Percentiles rank a stretch among this genome's conserved stretches.
Conservation (phyloP, 768 basidiomycete species). For the Calocybe indica region DNA sequence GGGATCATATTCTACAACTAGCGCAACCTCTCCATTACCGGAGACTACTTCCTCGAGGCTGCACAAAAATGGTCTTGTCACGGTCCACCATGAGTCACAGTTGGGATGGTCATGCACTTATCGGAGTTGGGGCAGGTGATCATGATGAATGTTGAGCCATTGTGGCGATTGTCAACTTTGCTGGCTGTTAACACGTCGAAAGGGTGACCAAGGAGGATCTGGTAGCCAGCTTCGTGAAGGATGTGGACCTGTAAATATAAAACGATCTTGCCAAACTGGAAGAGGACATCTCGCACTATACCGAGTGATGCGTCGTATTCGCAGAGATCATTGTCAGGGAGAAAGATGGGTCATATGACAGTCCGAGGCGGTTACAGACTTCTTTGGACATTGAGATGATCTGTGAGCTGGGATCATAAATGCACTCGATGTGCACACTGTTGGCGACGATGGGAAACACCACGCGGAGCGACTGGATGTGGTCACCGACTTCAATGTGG, state of each 20-base stretch:
- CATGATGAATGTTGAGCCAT: conserved; percentile 11
- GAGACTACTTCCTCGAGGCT: conserved; percentile 4
- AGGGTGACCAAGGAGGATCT: conserved; percentile 12
- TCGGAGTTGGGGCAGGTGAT: conserved; percentile 15
- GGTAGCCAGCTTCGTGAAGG: neutral
- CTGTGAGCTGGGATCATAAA: neutral
- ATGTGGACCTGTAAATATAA: conserved; percentile 11
- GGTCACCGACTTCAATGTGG: no score
- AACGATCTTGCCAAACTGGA: conserved; percentile 7
- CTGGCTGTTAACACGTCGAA: conserved; percentile 14
- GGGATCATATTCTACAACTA: neutral
- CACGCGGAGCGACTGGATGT: no score
- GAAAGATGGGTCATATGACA: neutral
- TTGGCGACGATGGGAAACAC: no score
- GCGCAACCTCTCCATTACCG: conserved; percentile 1
- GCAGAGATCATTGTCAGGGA: neutral
- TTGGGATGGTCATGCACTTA: conserved; percentile 6
- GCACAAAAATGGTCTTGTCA: neutral
- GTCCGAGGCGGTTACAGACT: neutral
- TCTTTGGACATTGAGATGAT: neutral
- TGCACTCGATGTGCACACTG: no score
- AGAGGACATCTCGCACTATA: conserved; percentile 6
- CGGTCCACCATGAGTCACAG: neutral
- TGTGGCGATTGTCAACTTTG: conserved; percentile 5
- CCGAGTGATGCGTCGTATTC: conserved; percentile 1